A percentile compares a stretch with the other conserved stretches of the same genome.
Evolutionary conservation across 1,139 yeast genomes (phyloP).

Genomic region (Debaryomycetaceae sp.): DNA sequence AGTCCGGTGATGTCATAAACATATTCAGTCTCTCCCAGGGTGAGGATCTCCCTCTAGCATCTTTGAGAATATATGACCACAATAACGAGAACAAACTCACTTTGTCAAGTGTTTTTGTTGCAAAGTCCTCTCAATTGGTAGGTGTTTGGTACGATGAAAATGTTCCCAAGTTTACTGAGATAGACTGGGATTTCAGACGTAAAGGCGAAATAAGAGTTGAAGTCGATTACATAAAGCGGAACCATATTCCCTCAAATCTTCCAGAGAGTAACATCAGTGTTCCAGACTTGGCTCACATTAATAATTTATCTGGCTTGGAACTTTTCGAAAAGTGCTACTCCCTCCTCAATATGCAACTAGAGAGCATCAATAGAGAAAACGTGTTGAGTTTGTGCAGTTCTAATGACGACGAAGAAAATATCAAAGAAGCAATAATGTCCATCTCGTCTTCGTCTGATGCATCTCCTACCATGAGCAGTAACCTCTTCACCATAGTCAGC

Average conservation of each 20-base stretch:
- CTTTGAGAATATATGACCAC: slow-evolving; percentile 10
- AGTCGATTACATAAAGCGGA: slow-evolving; percentile 14
- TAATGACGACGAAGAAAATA: slow-evolving; percentile 28
- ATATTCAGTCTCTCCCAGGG: slow-evolving; percentile 8
- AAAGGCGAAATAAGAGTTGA: slow-evolving; percentile 15
- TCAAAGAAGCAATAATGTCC: slow-evolving; percentile 32
- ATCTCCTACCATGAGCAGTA: slow-evolving; percentile 15
- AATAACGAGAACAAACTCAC: slow-evolving; percentile 6
- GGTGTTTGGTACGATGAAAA: slow-evolving; percentile 40
- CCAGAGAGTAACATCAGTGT: slow-evolving; percentile 6
- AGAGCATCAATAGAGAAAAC: slow-evolving; percentile 9
- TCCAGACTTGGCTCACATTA: slow-evolving; percentile 10
- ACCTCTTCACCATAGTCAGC: slow-evolving; percentile 34
- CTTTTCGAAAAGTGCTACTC: slow-evolving; percentile 20
- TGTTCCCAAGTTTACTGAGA: slow-evolving; percentile 20
- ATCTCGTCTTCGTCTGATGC: slow-evolving; percentile 17
- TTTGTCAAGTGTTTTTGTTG: slow-evolving; percentile 13
- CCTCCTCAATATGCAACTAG: slow-evolving; percentile 8
- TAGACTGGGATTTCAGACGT: slow-evolving; percentile 17
- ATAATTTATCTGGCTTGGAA: slow-evolving; percentile 21
- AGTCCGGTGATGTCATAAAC: slow-evolving; percentile 17
- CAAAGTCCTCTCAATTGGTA: slow-evolving; percentile 3
- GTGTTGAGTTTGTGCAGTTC: slow-evolving; percentile 30
- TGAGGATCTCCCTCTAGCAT: slow-evolving; percentile 6
- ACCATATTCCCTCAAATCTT: slow-evolving; percentile 1